These are phyloP conservation scores for Ceratocystiopsis minuta DNA, from an alignment of 2,329 filamentous ascomycete genomes.

Conservation along the genomic window DNA sequence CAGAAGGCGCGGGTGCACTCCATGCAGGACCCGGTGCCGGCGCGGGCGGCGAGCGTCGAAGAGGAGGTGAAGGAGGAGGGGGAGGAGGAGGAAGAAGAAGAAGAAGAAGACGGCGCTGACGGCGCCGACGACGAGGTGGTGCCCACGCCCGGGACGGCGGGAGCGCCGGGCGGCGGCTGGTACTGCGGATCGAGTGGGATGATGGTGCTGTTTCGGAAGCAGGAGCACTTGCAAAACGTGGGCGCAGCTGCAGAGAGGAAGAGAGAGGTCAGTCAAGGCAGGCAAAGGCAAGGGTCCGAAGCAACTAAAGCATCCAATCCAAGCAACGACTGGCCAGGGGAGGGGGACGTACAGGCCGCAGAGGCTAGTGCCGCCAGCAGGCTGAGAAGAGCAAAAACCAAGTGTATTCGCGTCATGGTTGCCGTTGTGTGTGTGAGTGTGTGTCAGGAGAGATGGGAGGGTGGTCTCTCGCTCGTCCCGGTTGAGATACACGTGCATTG, in stretches of 20 bases:
- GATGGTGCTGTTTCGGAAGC: constrained; percentile 51
- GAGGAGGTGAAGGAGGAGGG: background rate
- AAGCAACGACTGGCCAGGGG: too few species aligned
- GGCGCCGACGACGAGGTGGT: constrained; percentile 5
- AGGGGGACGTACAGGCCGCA: too few species aligned
- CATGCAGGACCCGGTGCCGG: constrained; percentile 31
- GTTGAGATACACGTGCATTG: too few species aligned
- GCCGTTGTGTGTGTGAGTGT: too few species aligned
- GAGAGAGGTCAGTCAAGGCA: background rate
- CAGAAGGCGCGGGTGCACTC: constrained; percentile 50
- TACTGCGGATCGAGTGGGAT: constrained; percentile 37
- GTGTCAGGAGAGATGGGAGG: too few species aligned
- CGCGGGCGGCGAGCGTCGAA: constrained; percentile 10
- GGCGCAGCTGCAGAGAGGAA: constrained; percentile 34
- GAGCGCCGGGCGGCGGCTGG: constrained; percentile 6
- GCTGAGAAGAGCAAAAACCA: too few species aligned
- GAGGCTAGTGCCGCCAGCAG: too few species aligned
- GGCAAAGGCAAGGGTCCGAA: too few species aligned
- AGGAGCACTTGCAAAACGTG: constrained; percentile 53
- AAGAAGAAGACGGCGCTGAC: constrained; percentile 12
- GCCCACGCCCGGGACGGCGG: constrained; percentile 12
- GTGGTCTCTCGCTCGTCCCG: too few species aligned
- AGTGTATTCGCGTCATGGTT: too few species aligned
- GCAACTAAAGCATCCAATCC: too few species aligned
- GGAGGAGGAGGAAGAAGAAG: too few species aligned